phyloP scores from a whole-genome alignment of 352 stramenopile species.

The Vaucheria bursata region DNA sequence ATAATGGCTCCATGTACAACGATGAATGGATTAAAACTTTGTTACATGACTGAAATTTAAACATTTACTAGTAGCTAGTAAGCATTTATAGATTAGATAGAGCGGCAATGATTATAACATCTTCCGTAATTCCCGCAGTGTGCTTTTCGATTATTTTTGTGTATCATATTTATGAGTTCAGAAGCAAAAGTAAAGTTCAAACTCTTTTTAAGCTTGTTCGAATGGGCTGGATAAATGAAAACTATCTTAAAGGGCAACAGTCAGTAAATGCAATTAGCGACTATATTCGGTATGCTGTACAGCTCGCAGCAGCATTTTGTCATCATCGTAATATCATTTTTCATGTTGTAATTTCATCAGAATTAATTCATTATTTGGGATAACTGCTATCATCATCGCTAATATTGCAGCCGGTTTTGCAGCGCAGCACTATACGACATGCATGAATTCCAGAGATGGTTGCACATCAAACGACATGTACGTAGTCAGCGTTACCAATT shows the following conservation, averaged over 20 bases:
- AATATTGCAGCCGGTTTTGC: constrained; percentile 32
- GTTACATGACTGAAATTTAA: no score
- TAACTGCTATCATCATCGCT: constrained; percentile 29
- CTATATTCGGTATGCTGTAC: constrained; percentile 21
- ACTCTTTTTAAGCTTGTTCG: neutral
- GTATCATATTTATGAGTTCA: neutral
- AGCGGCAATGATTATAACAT: no score
- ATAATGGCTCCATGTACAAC: no score
- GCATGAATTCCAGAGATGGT: neutral
- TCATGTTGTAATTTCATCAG: neutral
- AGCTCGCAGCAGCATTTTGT: neutral
- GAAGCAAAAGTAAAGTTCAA: neutral
- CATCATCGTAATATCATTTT: neutral
- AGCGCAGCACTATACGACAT: constrained; percentile 1
- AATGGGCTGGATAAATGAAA: constrained; percentile 6
- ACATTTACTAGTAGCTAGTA: no score
- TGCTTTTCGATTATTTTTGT: neutral
- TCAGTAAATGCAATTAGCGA: constrained; percentile 37
- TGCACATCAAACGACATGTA: constrained; percentile 9
- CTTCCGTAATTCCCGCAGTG: neutral
- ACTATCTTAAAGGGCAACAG: constrained; percentile 35
- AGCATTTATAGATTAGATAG: no score
- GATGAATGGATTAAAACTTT: no score
- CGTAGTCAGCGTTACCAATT: neutral
- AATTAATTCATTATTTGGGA: constrained; percentile 27